Conservation (phyloP, 2,329 filamentous ascomycete genomes). For the Exophiala oligosperma region DNA sequence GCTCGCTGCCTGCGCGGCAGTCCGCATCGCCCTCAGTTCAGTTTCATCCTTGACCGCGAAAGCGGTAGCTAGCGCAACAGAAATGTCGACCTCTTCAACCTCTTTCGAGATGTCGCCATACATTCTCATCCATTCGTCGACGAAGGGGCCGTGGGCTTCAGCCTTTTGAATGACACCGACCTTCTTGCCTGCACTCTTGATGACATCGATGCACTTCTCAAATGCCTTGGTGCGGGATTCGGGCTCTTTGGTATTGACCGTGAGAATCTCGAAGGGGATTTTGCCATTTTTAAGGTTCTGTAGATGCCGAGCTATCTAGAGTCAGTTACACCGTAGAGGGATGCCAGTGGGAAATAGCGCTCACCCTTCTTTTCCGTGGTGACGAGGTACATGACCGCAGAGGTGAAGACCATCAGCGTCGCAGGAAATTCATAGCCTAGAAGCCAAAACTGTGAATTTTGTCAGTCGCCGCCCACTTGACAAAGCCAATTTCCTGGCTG, state of each 20-base stretch:
- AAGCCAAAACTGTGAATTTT: conserved; percentile 77
- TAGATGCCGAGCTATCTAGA: conserved; percentile 75
- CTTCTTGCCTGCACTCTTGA: conserved; percentile 89
- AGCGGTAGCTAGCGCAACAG: conserved; percentile 77
- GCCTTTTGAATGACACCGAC: conserved; percentile 86
- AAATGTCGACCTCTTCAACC: conserved; percentile 83
- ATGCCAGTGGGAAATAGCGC: conserved; percentile 9
- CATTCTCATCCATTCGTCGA: conserved; percentile 91
- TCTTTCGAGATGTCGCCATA: conserved; percentile 79
- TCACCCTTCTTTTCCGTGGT: conserved; percentile 97
- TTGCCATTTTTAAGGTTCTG: conserved; percentile 90
- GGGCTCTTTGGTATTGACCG: conserved; percentile 80
- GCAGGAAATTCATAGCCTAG: conserved; percentile 98
- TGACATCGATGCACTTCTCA: conserved; percentile 75
- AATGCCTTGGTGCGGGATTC: conserved; percentile 92
- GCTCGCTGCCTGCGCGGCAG: conserved; percentile 89
- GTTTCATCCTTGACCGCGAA: conserved; percentile 94
- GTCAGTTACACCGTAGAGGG: conserved; percentile 36
- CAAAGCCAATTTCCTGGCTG: not conserved
- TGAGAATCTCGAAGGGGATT: conserved; percentile 85
- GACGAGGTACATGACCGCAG: conserved; percentile 84
- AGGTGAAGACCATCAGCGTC: conserved; percentile 88
- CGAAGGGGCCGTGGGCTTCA: conserved; percentile 79
- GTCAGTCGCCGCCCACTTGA: not conserved
- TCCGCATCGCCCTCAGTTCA: conserved; percentile 91